Evolutionary conservation across 2,329 filamentous ascomycete species (phyloP).

Genomic region (Xylariaceae sp.): DNA sequence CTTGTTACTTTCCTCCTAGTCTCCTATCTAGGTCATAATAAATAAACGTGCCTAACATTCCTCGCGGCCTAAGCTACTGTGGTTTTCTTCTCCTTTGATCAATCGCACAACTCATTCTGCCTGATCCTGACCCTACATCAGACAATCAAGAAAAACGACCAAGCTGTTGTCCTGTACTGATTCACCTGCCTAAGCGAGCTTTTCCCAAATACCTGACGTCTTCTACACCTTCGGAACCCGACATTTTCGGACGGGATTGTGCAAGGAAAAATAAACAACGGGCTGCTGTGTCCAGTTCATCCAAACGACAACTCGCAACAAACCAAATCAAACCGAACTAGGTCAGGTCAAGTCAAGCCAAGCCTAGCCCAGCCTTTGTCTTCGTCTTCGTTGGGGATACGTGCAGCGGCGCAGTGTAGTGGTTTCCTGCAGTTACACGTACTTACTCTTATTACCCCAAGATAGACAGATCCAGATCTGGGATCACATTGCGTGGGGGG

Average conservation of each 20-base stretch:
- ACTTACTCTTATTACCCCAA: conserved; percentile 13
- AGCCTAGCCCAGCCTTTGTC: conserved; percentile 28
- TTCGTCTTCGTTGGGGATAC: conserved; percentile 4
- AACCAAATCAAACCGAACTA: too few relatives aligned
- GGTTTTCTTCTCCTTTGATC: not conserved
- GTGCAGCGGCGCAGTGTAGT: conserved; percentile 12
- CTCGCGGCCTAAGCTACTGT: conserved; percentile 14
- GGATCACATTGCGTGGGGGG: conserved; percentile 19
- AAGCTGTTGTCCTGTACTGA: conserved; percentile 7
- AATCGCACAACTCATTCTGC: conserved; percentile 6
- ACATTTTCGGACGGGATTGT: conserved; percentile 32
- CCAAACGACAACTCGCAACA: conserved; percentile 15
- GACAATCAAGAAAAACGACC: not conserved
- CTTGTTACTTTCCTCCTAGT: not conserved
- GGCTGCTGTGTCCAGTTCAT: conserved; percentile 25
- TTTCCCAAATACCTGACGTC: conserved; percentile 26
- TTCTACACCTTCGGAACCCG: conserved; percentile 36
- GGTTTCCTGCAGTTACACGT: conserved; percentile 18
- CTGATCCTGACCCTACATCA: conserved; percentile 5
- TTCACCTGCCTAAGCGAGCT: conserved; percentile 36
- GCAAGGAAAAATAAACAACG: conserved; percentile 15
- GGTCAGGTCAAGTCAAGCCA: too few relatives aligned
- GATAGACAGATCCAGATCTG: conserved; percentile 27
- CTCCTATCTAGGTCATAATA: conserved; percentile 4
- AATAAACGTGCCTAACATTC: conserved; percentile 27